Evolutionary conservation across 179 eudicot genomes (phyloP).

Genomic region (Gypsophila paniculata): DNA sequence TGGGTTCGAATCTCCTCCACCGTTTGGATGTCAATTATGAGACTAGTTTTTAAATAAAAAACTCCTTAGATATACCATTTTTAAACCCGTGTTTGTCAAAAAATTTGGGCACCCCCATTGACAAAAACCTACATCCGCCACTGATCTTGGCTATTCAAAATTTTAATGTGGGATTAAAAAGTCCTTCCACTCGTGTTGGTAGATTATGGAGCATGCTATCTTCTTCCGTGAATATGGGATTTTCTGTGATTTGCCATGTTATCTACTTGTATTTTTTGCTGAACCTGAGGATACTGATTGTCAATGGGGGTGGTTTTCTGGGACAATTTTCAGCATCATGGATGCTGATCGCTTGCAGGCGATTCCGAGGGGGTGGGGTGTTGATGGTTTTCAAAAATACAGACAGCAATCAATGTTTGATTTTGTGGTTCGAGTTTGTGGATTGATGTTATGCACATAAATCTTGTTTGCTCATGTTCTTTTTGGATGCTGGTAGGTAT

Average conservation of each 20-base stretch:
- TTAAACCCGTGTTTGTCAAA: no score
- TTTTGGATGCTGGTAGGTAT: neutral
- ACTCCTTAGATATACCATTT: no score
- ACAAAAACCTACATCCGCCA: no score
- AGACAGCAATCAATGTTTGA: neutral
- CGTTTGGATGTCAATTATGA: no score
- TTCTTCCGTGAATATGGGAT: neutral
- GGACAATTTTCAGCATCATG: neutral
- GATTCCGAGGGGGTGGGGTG: neutral
- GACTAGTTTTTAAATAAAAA: no score
- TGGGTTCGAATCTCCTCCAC: no score
- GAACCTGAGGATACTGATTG: neutral
- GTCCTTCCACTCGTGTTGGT: neutral
- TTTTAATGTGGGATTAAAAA: neutral
- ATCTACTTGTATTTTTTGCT: no score
- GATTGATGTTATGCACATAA: neutral
- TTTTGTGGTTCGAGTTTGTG: neutral
- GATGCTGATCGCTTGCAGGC: neutral
- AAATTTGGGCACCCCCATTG: no score
- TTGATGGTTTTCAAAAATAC: neutral
- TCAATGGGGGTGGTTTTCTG: neutral
- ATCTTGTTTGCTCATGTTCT: neutral
- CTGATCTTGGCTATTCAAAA: neutral
- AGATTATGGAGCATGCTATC: neutral
- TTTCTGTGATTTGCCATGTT: no score